Conservation (phyloP, 257 asterid genomes). For the Parsonsia alboflavescens region DNA sequence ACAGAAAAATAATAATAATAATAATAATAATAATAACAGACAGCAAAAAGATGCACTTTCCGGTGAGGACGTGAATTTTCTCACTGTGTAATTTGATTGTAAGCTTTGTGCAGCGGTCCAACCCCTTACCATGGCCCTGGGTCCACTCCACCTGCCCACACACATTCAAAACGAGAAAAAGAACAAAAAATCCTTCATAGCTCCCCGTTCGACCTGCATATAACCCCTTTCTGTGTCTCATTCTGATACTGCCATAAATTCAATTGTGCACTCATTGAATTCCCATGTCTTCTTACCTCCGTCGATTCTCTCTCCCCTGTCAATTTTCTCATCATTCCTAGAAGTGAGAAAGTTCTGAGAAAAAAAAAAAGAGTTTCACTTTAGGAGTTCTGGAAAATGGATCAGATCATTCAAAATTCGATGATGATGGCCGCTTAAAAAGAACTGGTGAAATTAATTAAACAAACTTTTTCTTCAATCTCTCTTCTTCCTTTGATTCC, state of each 20-base stretch:
- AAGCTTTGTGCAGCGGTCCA: too few species aligned
- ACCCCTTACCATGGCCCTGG: too few species aligned
- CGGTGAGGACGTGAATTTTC: too few species aligned
- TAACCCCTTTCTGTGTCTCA: neutral
- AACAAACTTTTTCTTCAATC: neutral
- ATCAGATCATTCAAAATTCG: conserved; percentile 25
- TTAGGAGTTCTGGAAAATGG: neutral
- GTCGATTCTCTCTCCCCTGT: neutral
- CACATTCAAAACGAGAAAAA: neutral
- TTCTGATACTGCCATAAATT: neutral
- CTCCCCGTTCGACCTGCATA: neutral
- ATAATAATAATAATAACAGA: too few species aligned
- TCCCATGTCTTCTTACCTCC: neutral
- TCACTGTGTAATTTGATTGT: too few species aligned
- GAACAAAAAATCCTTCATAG: neutral
- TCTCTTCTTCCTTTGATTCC: too few species aligned
- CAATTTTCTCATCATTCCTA: neutral
- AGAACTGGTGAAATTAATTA: conserved; percentile 30
- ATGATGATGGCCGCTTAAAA: conserved; percentile 45
- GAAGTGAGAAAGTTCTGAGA: neutral
- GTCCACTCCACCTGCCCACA: neutral
- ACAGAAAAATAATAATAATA: too few species aligned
- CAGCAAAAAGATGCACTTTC: too few species aligned
- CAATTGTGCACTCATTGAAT: neutral
- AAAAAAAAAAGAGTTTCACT: conserved; percentile 1